These are phyloP conservation scores for Arthrinium phaeospermum DNA, from an alignment of 2,329 filamentous ascomycete genomes.

Conservation along the genomic window DNA sequence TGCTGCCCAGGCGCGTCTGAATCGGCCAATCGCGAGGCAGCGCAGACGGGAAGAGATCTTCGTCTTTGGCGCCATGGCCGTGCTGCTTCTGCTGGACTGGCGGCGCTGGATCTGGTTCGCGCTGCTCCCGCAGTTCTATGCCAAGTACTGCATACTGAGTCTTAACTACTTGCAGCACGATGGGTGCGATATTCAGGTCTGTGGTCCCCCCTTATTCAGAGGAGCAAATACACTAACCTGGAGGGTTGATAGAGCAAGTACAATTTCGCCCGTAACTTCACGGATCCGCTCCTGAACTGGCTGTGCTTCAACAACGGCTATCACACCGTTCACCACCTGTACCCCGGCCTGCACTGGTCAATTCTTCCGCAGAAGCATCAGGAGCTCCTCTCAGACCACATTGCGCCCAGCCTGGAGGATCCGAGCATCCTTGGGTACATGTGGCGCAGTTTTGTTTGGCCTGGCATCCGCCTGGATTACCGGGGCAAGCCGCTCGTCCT, in stretches of 20 bases:
- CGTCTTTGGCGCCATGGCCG: conserved; percentile 22
- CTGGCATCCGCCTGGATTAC: conserved; percentile 24
- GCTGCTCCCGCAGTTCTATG: conserved; percentile 25
- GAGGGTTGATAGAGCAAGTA: conserved; percentile 7
- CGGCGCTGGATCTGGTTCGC: conserved; percentile 27
- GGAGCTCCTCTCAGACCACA: conserved; percentile 24
- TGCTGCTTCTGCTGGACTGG: conserved; percentile 25
- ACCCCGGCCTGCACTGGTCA: conserved; percentile 25
- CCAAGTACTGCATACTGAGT: conserved; percentile 24
- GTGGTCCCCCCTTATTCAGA: too few species aligned
- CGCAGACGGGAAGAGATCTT: conserved; percentile 21
- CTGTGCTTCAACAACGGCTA: conserved; percentile 26
- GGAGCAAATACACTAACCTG: background rate
- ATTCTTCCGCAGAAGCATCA: conserved; percentile 25
- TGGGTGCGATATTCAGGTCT: conserved; percentile 18
- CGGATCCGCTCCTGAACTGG: conserved; percentile 24
- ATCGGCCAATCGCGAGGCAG: conserved; percentile 24
- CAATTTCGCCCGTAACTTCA: conserved; percentile 27
- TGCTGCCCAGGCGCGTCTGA: conserved; percentile 24
- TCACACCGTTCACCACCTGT: conserved; percentile 26
- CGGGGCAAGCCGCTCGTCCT: conserved; percentile 23
- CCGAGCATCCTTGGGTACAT: conserved; percentile 26
- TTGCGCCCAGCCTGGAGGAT: conserved; percentile 25
- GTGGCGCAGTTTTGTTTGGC: conserved; percentile 25
- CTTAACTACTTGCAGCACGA: conserved; percentile 25